Percentiles rank a stretch among this genome's conserved stretches.
Conservation (phyloP, 2,329 filamentous ascomycete species). For the Trichoderma sp. region DNA sequence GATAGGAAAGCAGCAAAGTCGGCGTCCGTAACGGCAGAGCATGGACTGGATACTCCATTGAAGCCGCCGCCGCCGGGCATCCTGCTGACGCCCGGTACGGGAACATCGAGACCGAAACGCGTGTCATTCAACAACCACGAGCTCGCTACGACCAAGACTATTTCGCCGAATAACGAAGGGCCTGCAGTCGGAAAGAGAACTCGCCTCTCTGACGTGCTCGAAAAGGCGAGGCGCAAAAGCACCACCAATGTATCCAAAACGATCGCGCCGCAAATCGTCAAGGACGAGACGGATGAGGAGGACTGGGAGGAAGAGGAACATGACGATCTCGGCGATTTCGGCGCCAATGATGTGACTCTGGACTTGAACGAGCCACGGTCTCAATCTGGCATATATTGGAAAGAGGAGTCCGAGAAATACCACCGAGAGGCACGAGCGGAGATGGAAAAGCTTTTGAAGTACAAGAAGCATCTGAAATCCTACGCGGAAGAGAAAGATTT, state of each 20-base stretch:
- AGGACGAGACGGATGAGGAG: conserved; percentile 46
- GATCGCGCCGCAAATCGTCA: conserved; percentile 27
- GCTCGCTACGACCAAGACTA: conserved; percentile 38
- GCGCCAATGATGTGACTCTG: conserved; percentile 63
- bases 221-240: conserved; percentile 43
- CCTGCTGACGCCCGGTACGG: conserved; percentile 65
- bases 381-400: conserved; percentile 78
- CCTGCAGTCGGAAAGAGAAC: conserved; percentile 43
- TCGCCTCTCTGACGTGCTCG: conserved; percentile 50
- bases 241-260: conserved; percentile 38
- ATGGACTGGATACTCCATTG: conserved; percentile 49
- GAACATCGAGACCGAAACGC: conserved; percentile 61
- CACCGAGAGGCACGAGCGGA: conserved; percentile 71
- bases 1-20: conserved; percentile 32
- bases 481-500: conserved; percentile 77
- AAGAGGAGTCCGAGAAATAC: conserved; percentile 74
- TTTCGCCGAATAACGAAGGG: conserved; percentile 25
- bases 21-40: conserved; percentile 29
- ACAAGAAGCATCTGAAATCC: conserved; percentile 77
- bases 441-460: conserved; percentile 75
- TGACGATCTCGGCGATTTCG: conserved; percentile 44
- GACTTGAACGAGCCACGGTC: conserved; percentile 75
- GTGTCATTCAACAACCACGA: conserved; percentile 66
- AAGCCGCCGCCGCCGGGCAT: conserved; percentile 61
- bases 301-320: conserved; percentile 63